Evolutionary conservation across 2,329 filamentous ascomycete genomes (phyloP), one percentile per base, ranked within the genome.

Genomic region (Thielaviopsis musarum): DNA sequence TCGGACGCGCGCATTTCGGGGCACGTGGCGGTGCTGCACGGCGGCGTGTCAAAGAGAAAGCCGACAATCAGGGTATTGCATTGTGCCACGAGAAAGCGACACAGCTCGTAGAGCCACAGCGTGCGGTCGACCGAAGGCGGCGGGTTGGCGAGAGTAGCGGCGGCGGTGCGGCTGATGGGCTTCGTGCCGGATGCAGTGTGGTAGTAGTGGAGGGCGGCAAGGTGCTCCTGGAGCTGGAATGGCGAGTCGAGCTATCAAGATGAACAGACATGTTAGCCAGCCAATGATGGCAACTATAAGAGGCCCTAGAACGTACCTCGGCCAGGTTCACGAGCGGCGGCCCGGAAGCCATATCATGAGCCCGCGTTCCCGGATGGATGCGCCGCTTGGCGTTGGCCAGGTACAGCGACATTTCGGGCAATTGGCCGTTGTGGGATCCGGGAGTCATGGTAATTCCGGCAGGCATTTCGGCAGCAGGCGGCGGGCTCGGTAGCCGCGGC

Each of bases 1-100:
- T 98, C 91, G 30, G 88, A 93, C 2, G 93, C 93, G 68, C 93
- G 90, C 93, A 98, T 98, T 73, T 98, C 93, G 34, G 91, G 90
- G 68, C 93, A 98, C 1, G 93, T 96, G 64, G 79, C 77, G 15
- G 87, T 81, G 62, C 89, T 95, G 74, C 93, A 98, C 2, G 91
- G 85, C 6, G 91, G 91, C 52, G 78, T 79, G 71, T 97, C 93
- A 69, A 90, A 88, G 66, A 98, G 89, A 67, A 98, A 91, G 64
- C 88, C 89, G 61, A 95, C 84, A 65, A 97, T 88, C 59, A 98
- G 81, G 63, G 84, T 83, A 74, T 98, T 98, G 70, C 89, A 91
- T 72, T 96, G 91, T 65, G 91, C 87, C 58, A 91, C 94, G 61
- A 98, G 83, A 70, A 97, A 95, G 62, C 93, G 90, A 68, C 90